Conservation (phyloP, 1,284 basidiomycete species). For the Marasmius oreades region DNA sequence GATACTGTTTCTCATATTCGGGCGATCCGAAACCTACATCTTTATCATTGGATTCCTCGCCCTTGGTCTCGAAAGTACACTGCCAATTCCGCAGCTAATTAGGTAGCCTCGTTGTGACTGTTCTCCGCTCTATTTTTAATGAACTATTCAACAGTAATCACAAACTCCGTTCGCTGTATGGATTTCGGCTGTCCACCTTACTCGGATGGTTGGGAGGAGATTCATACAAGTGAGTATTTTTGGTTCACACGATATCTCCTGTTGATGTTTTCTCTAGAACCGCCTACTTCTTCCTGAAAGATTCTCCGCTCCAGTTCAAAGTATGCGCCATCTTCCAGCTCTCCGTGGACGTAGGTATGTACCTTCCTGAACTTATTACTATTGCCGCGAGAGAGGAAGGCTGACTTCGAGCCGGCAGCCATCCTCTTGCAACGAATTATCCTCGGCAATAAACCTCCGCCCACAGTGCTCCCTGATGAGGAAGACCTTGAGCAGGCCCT, state of each 20-base stretch:
- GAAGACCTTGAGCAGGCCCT: constrained; percentile 74
- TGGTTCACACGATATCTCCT: constrained; percentile 6
- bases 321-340: constrained; percentile 79
- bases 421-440: constrained; percentile 68
- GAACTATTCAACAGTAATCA: constrained; percentile 52
- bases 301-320: constrained; percentile 74
- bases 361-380: not conserved
- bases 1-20: constrained; percentile 73
- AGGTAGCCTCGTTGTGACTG: constrained; percentile 41
- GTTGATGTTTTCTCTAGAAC: constrained; percentile 41
- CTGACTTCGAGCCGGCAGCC: constrained; percentile 34
- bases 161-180: constrained; percentile 74
- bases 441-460: constrained; percentile 65
- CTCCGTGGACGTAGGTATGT: constrained; percentile 69
- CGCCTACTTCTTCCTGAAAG: constrained; percentile 73
- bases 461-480: constrained; percentile 44
- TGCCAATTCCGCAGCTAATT: constrained; percentile 79
- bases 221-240: constrained; percentile 64
- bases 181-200: constrained; percentile 79
- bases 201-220: constrained; percentile 82
- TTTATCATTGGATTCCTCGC: constrained; percentile 73
- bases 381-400: not conserved
- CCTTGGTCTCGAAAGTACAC: constrained; percentile 74
- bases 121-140: constrained; percentile 17
- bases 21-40: constrained; percentile 63